Percentiles rank a stretch among this genome's conserved stretches.
These are phyloP conservation scores for Trametes cinnabarina DNA, from an alignment of 768 basidiomycete genomes.

Conservation along the genomic window DNA sequence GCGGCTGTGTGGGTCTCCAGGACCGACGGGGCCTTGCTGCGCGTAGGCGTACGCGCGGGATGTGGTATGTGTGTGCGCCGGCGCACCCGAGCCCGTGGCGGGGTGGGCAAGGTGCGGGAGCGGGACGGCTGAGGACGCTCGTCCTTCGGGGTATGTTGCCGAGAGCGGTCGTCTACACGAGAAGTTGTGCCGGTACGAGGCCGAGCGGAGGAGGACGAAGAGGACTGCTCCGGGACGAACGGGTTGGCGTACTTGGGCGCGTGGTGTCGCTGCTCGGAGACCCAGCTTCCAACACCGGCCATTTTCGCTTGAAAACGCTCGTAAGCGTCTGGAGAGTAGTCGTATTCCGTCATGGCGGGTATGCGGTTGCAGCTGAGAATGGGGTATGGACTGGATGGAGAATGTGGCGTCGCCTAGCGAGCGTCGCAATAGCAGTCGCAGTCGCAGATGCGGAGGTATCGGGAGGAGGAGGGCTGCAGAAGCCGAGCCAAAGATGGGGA, in stretches of 20 bases:
- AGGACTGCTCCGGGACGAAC: slow-evolving; percentile 16
- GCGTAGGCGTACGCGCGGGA: slow-evolving; percentile 12
- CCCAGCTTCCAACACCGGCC: slow-evolving; percentile 30
- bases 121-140: slow-evolving; percentile 17
- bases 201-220: slow-evolving; percentile 11
- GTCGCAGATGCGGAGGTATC: slow-evolving; percentile 6
- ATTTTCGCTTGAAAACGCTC: slow-evolving; percentile 30
- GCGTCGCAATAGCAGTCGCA: slow-evolving; percentile 6
- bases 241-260: slow-evolving; percentile 24
- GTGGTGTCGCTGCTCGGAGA: slow-evolving; percentile 21
- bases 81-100: background rate
- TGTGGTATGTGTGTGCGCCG: slow-evolving; percentile 2
- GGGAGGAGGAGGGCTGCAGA: background rate
- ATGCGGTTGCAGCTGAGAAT: background rate
- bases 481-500: background rate
- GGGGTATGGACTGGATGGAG: background rate
- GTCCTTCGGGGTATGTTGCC: background rate
- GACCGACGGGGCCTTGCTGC: background rate
- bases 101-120: slow-evolving; percentile 15
- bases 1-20: slow-evolving; percentile 1
- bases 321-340: slow-evolving; percentile 34
- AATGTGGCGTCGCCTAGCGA: slow-evolving; percentile 7
- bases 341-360: slow-evolving; percentile 34
- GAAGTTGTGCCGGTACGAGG: slow-evolving; percentile 16
- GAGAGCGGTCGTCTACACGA: slow-evolving; percentile 1